These are phyloP conservation scores for Chaetomiaceae sp. DNA, from an alignment of 2,329 filamentous ascomycete species.

Conservation along the genomic window DNA sequence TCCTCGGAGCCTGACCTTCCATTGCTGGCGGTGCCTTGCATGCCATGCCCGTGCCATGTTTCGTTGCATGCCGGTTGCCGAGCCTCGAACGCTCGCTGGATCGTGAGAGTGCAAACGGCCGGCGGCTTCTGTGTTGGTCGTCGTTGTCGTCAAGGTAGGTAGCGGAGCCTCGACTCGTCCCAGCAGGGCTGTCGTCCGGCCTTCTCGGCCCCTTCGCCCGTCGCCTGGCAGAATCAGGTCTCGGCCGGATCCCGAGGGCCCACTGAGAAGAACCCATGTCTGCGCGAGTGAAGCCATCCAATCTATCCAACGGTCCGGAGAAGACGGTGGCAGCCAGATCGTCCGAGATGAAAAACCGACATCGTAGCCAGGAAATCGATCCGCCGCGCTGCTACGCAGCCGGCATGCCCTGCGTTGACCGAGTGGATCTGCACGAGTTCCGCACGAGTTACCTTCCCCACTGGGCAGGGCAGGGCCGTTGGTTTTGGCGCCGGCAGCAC, in stretches of 20 bases:
- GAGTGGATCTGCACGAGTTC: constrained; percentile 11
- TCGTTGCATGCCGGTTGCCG: not conserved
- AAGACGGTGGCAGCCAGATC: constrained; percentile 6
- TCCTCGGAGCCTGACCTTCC: constrained; percentile 17
- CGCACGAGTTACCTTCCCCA: constrained; percentile 11
- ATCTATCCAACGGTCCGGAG: constrained; percentile 6
- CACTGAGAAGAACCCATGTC: not conserved
- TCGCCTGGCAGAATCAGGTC: not conserved
- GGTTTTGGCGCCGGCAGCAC: constrained; percentile 6
- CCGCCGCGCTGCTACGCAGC: constrained; percentile 11
- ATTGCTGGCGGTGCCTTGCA: not conserved
- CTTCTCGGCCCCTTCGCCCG: constrained; percentile 16
- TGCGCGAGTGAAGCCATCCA: not conserved
- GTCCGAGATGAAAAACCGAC: constrained; percentile 12
- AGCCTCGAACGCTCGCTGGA: not conserved
- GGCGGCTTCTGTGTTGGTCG: not conserved
- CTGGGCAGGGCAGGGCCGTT: not conserved
- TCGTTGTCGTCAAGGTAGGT: constrained; percentile 3
- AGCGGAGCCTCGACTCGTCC: constrained; percentile 19
- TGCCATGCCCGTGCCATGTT: not conserved
- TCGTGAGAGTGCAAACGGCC: not conserved
- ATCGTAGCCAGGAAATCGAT: constrained; percentile 10
- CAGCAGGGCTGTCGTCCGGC: constrained; percentile 6
- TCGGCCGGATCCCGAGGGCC: not conserved
- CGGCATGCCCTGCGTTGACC: constrained; percentile 3